Conservation (phyloP, 768 basidiomycete genomes). For the Ramaria rubella region DNA sequence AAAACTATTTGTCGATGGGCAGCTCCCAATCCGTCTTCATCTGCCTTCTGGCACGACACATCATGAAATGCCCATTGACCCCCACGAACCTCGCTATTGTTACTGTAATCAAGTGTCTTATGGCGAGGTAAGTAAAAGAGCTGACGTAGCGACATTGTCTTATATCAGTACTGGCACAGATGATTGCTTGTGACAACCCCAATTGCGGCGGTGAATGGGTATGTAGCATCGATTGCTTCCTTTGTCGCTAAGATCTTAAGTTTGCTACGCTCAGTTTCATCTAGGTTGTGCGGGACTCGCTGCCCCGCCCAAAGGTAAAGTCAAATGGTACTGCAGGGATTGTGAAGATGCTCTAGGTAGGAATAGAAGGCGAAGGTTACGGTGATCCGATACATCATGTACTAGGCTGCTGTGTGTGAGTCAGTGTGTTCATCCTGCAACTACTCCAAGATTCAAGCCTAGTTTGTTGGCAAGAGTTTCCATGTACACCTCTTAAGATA, state of each 20-base stretch:
- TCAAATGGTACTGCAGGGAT: conserved; percentile 66
- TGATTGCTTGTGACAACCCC: conserved; percentile 80
- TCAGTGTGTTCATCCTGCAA: conserved; percentile 16
- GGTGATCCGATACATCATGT: neutral
- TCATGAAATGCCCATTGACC: conserved; percentile 33
- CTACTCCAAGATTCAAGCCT: conserved; percentile 41
- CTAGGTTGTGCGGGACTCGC: conserved; percentile 57
- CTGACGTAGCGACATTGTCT: conserved; percentile 9
- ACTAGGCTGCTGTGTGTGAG: conserved; percentile 10
- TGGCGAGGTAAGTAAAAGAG: conserved; percentile 54
- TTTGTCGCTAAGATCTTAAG: too few species aligned
- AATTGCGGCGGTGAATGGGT: conserved; percentile 81
- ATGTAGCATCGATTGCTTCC: conserved; percentile 24
- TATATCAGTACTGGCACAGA: conserved; percentile 37
- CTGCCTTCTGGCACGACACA: conserved; percentile 27
- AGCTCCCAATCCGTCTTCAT: neutral
- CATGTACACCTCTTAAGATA: conserved; percentile 68
- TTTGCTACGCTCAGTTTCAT: conserved; percentile 54
- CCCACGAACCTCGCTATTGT: conserved; percentile 64
- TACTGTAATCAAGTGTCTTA: conserved; percentile 75
- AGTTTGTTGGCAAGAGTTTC: conserved; percentile 78
- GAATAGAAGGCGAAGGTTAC: conserved; percentile 1
- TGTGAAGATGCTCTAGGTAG: conserved; percentile 39
- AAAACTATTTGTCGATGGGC: neutral
- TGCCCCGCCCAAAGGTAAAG: conserved; percentile 42